Evolutionary conservation across 2,329 filamentous ascomycete species (phyloP).

Genomic region (Talaromyces sp.): DNA sequence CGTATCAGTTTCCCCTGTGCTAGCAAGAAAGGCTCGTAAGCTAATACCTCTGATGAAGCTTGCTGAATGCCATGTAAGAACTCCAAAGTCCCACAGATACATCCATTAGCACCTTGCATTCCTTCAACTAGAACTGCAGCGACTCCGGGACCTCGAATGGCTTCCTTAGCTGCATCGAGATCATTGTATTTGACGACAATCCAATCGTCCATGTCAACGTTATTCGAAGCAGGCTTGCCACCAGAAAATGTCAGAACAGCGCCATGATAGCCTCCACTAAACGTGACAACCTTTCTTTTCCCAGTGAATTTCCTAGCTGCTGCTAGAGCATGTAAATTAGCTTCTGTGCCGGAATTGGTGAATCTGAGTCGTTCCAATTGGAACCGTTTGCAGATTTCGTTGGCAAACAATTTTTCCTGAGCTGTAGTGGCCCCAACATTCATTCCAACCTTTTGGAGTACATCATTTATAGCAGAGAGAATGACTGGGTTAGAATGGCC

Average conservation of each 20-base stretch:
- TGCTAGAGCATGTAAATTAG: slow-evolving; percentile 58
- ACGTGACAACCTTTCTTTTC: slow-evolving; percentile 23
- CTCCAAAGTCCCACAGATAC: slow-evolving; percentile 48
- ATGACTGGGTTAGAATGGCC: slow-evolving; percentile 62
- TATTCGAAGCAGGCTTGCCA: not conserved
- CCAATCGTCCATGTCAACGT: slow-evolving; percentile 7
- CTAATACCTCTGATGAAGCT: slow-evolving; percentile 44
- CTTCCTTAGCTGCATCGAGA: not conserved
- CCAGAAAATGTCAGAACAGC: not conserved
- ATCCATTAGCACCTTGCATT: slow-evolving; percentile 63
- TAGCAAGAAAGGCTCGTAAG: not conserved
- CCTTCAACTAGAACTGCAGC: slow-evolving; percentile 65
- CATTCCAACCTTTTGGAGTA: slow-evolving; percentile 48
- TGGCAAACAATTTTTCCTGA: slow-evolving; percentile 53
- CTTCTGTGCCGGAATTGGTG: slow-evolving; percentile 65
- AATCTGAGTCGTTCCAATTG: slow-evolving; percentile 57
- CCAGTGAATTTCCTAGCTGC: slow-evolving; percentile 50
- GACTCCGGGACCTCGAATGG: slow-evolving; percentile 29
- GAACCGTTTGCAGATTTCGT: slow-evolving; percentile 54
- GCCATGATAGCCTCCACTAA: slow-evolving; percentile 3
- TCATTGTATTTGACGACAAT: slow-evolving; percentile 9
- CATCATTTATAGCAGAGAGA: slow-evolving; percentile 45
- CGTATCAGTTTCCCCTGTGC: not conserved
- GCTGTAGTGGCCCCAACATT: slow-evolving; percentile 54
- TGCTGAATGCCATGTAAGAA: slow-evolving; percentile 53